A percentile compares a stretch with the other conserved stretches of the same genome.
Conservation (phyloP, 345 rosid genomes). For the Citrus sp. region DNA sequence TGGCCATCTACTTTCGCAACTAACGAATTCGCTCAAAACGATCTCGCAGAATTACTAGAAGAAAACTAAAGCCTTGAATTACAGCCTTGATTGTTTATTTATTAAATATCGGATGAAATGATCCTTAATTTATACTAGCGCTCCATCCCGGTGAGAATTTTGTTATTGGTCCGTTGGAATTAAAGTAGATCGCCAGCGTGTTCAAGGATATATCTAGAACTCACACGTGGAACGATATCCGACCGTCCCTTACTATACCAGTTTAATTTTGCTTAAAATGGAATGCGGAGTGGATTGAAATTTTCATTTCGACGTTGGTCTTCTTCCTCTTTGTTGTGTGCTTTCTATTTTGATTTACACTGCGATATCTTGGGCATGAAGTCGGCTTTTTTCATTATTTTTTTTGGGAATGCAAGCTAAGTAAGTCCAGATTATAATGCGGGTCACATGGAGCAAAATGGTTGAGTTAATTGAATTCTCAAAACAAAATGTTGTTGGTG, state of each 20-base stretch:
- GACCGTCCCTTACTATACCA: neutral
- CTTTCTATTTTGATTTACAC: conserved; percentile 31
- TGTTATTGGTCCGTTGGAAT: conserved; percentile 23
- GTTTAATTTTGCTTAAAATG: neutral
- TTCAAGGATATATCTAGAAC: conserved; percentile 21
- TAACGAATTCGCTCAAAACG: neutral
- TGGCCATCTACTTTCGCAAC: conserved; percentile 29
- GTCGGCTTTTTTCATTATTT: neutral
- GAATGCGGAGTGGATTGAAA: neutral
- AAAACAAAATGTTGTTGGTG: neutral
- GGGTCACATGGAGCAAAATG: conserved; percentile 12
- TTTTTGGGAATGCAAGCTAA: neutral
- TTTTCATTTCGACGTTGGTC: conserved; percentile 7
- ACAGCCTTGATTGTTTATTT: too few species aligned
- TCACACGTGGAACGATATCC: conserved; percentile 45
- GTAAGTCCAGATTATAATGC: conserved; percentile 21
- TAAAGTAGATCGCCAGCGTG: conserved; percentile 40
- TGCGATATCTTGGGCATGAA: conserved; percentile 1
- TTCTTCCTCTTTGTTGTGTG: conserved; percentile 29
- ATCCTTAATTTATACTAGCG: conserved; percentile 31
- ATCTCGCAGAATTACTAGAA: neutral
- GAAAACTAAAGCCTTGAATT: too few species aligned
- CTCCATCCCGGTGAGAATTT: conserved; percentile 5
- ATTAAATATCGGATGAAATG: neutral
- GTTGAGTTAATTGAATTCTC: neutral